Base-by-base conservation (phyloP, 2,329 filamentous ascomycete genomes). In the Phaeosphaeria sp. region DNA sequence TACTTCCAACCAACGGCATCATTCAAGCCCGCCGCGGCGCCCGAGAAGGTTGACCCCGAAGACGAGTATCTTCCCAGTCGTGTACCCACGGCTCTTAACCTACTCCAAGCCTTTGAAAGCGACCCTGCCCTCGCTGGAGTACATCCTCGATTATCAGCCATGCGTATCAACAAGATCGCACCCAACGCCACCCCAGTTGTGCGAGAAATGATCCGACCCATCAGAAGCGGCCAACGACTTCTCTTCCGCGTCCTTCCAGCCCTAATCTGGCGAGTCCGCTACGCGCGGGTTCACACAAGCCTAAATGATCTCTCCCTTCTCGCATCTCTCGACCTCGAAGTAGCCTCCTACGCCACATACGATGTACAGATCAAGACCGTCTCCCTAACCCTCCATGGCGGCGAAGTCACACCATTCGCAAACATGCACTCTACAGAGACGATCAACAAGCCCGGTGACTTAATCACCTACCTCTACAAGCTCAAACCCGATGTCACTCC, bases 381-480 rank as follows among this genome's bases (percentile, higher is more conserved):
- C 55, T 66, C 81, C 1, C 78, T 93, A 25, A 76, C 79, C 1
- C 79, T 91, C 15, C 77, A 80, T 30, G 86, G 87, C 22, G 88
- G 87, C 47, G 77, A 76, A 15, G 83, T 90, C 18, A 83, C 88
- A 54, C 81, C 86, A 56, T 82, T 75, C 48, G 57, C 64, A 6
- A 61, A 63, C 9, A 52, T 63, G 17, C 51, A 90, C 15, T 86
- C 85, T 60, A 75, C 77, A 39, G 86, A 87, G 4, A 78, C 89
- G 24, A 80, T 81, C 43, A 89, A 88, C 71, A 87, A 87, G 15
- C 86, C 90, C 17, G 88, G 90, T 66, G 91, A 94, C 70, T 90
- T 93, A 73, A 79, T 92, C 60, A 91, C 89, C 1, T 87, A 92
- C 65, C 80, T 93, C 52, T 94, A 92, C 78, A 86, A 85, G 52